Evolutionary conservation across 1,284 basidiomycete species (phyloP).

Genomic region (Cystobasidiaceae sp.): DNA sequence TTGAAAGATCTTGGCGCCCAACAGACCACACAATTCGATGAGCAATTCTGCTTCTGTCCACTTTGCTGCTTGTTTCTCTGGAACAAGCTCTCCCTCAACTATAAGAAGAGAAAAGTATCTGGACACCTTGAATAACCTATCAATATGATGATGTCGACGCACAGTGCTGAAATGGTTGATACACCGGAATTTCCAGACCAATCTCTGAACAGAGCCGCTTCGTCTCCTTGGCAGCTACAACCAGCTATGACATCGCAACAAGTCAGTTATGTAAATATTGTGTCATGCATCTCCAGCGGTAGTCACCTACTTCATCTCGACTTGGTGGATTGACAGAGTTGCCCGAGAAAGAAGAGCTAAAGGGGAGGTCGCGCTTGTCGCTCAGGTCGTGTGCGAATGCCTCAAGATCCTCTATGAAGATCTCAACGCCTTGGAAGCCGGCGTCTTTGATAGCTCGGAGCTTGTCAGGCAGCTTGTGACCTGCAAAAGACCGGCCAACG

Average conservation of each 20-base stretch:
- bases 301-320: background rate
- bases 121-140: background rate
- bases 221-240: background rate
- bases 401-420: background rate
- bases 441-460: background rate
- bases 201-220: background rate
- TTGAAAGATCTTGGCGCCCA: conserved; percentile 21
- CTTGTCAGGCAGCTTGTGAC: background rate
- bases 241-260: background rate
- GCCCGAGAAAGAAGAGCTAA: background rate
- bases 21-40: background rate
- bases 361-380: background rate
- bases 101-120: background rate
- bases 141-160: too few relatives aligned
- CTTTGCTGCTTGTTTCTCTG: background rate
- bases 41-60: background rate
- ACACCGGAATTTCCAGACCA: background rate
- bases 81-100: background rate
- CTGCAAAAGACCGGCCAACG: background rate
- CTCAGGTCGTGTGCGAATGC: background rate
- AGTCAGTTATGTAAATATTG: background rate
- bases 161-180: background rate
- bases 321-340: background rate
- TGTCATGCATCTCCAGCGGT: too few relatives aligned
- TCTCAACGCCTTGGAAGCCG: conserved; percentile 2